Evolutionary conservation across 1,284 basidiomycete genomes (phyloP).

Genomic region (Boletus semigastroideus): DNA sequence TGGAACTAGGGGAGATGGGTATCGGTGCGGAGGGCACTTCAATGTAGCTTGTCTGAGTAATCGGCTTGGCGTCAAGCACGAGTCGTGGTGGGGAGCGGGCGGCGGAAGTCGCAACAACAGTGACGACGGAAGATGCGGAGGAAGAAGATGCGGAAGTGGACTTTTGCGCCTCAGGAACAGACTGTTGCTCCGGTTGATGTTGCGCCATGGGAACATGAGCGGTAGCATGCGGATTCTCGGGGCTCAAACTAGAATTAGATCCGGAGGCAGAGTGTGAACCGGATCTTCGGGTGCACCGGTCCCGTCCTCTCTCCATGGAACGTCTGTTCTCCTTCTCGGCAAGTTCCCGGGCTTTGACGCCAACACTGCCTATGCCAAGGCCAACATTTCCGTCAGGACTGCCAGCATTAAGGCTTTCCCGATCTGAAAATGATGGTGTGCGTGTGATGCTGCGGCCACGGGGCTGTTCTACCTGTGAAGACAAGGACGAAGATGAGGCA

Average conservation of each 20-base stretch:
- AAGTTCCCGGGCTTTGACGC: conserved; percentile 31
- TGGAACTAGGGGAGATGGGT: conserved; percentile 22
- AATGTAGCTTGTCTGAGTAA: conserved; percentile 27
- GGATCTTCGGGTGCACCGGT: conserved; percentile 45
- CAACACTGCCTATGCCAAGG: conserved; percentile 36
- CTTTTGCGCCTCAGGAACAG: conserved; percentile 12
- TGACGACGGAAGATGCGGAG: conserved; percentile 28
- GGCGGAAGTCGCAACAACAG: conserved; percentile 10
- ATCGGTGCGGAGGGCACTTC: conserved; percentile 18
- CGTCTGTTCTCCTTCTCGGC: conserved; percentile 33
- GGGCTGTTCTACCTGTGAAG: conserved; percentile 29
- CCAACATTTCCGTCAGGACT: conserved; percentile 51
- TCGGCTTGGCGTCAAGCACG: conserved; percentile 30
- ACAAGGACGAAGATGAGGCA: conserved; percentile 27
- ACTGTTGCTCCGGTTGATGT: conserved; percentile 3
- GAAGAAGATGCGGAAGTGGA: conserved; percentile 20
- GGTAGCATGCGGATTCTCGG: conserved; percentile 33
- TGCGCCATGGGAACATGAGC: conserved; percentile 12
- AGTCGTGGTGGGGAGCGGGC: conserved; percentile 27
- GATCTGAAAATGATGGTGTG: conserved; percentile 50
- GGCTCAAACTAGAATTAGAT: conserved; percentile 47
- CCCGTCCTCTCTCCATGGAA: conserved; percentile 38
- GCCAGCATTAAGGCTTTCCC: conserved; percentile 40
- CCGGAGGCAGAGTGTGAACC: conserved; percentile 31
- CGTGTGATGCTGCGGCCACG: conserved; percentile 60